A percentile compares a stretch with the other conserved stretches of the same genome.
Evolutionary conservation across 306 rosid species (phyloP).

Genomic region (Malus asiatica): DNA sequence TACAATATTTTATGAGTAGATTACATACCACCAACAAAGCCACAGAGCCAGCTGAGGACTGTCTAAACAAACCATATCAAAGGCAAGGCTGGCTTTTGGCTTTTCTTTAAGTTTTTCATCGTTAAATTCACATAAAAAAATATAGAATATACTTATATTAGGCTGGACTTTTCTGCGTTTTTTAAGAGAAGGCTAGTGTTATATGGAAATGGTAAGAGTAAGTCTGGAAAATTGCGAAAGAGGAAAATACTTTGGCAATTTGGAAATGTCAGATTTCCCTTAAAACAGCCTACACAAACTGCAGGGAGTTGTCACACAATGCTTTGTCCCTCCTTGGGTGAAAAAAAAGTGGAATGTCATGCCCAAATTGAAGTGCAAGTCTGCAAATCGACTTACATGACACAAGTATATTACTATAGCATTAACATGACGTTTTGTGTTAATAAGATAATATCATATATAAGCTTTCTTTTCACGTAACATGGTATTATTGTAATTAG

Average conservation of each 20-base stretch:
- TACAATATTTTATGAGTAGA: not conserved
- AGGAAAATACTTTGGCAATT: slow-evolving; percentile 10
- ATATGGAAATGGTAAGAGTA: slow-evolving; percentile 18
- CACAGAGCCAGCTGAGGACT: not conserved
- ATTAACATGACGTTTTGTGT: not conserved
- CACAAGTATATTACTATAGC: not conserved
- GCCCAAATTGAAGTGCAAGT: not conserved
- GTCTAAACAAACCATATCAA: not conserved
- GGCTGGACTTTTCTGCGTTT: not conserved
- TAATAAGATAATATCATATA: no score
- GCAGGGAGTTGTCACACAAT: slow-evolving; percentile 16
- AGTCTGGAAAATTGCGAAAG: not conserved
- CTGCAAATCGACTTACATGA: no score
- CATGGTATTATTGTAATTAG: no score
- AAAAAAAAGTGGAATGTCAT: not conserved
- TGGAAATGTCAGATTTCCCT: slow-evolving; percentile 21
- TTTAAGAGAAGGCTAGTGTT: not conserved
- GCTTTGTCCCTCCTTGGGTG: slow-evolving; percentile 23
- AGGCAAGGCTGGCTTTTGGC: not conserved
- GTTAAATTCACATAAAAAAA: not conserved
- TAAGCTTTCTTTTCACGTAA: no score
- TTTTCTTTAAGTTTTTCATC: no score
- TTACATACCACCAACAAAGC: not conserved
- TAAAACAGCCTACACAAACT: slow-evolving; percentile 12
- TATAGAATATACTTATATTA: not conserved